Base-by-base conservation (phyloP, 1,139 yeast species). In the Suhomyces chickasaworum region DNA sequence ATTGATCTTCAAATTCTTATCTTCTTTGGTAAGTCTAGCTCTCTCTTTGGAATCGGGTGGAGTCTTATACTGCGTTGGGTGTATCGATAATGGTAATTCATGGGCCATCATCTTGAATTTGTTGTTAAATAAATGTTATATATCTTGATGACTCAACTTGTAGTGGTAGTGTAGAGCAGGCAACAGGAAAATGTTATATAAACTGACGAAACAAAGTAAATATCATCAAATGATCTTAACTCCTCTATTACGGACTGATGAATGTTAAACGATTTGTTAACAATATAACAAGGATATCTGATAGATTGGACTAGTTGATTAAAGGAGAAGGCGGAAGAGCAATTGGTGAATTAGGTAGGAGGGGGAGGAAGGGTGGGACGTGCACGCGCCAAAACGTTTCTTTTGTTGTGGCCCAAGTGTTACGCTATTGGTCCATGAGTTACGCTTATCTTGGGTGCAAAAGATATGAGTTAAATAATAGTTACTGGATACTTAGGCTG, bases 61-160 rank as follows among this genome's bases (percentile, higher is more conserved):
- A 15, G 42, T 42, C 18, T 45, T 50, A n/a, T 42, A 48, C 36
- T 42, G 46, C 25, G 46, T 22, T 16, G 42, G 50, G 29, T 56
- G 68, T 46, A 65, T 57, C 40, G 66, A 59, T 43, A 60, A 54
- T 31, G 73, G 73, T 53, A 61, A 53, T 53, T 71, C 75, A 53
- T 71, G 77, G 21, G 72, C 69, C 75, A 72, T 73, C 77, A 73
- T 71, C 44, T 47, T 61, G 40, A 18, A 6, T 37, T 21, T 16
- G 10, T 16, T 6, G 7, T 21, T 15, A 29, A 29, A 22, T 20
- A 17, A 25, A 13, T 45, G 45, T 41, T 46, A 46, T 42, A 39
- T 39, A 39, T 10, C 7, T 16, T 17, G 21, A 41, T 44, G 31
- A 30, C 12, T 38, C 43, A 46, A 45, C 48, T n/a, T 42, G 45